Evolutionary conservation across 1,284 basidiomycete genomes (phyloP).

Genomic region (Moesziomyces aphidis): DNA sequence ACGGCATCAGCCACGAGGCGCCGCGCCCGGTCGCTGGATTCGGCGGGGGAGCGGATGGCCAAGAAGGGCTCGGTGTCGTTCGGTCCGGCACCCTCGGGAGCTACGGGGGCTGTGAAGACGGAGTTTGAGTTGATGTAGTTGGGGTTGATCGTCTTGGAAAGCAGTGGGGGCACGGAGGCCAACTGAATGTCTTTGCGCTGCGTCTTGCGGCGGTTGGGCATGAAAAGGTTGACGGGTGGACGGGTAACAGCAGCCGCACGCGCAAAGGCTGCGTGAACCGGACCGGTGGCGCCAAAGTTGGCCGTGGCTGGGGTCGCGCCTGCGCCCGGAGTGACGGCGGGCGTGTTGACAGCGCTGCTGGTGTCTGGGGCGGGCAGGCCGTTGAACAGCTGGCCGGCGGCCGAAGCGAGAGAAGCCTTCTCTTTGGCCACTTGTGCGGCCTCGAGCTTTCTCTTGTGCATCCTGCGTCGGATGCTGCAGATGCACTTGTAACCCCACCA

Average conservation of each 20-base stretch:
- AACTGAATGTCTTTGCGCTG: conserved; percentile 9
- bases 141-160: conserved; percentile 20
- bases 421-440: conserved; percentile 45
- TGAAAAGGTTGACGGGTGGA: conserved; percentile 48
- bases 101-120: conserved; percentile 55
- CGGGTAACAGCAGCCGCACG: conserved; percentile 48
- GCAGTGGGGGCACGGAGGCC: conserved; percentile 11
- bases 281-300: conserved; percentile 49
- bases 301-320: conserved; percentile 36
- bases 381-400: conserved; percentile 56
- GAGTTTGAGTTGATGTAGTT: conserved; percentile 45
- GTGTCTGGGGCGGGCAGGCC: conserved; percentile 56
- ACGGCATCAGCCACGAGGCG: conserved; percentile 63
- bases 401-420: conserved; percentile 43
- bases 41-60: conserved; percentile 61
- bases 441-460: conserved; percentile 59
- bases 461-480: conserved; percentile 58
- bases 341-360: conserved; percentile 62
- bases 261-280: conserved; percentile 52
- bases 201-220: conserved; percentile 29
- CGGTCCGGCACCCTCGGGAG: conserved; percentile 49
- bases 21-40: conserved; percentile 58
- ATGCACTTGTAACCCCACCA: conserved; percentile 67
- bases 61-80: conserved; percentile 59
- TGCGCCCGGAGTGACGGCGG: conserved; percentile 56